Evolutionary conservation across 1,139 yeast genomes (phyloP), one percentile per base, ranked within the genome.

Genomic region (Debaryomyces nepalensis): DNA sequence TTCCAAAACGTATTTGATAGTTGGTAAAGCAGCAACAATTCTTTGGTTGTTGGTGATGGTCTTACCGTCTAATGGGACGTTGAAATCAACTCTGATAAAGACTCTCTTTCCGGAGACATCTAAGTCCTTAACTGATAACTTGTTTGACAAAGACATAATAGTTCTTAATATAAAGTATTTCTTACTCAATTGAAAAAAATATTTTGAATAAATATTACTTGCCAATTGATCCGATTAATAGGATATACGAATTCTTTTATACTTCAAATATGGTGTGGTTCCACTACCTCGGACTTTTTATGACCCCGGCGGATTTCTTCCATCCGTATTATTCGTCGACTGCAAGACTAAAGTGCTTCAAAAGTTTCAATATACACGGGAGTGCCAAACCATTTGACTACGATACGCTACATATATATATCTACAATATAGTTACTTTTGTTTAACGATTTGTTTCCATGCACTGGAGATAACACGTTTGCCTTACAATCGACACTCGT

Each of bases 21-120:
- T 90, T 68, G 98, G 98, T 60, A 91, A 76, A 53, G 98, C 98
- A 66, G 97, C 98, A 58, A 89, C 97, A 66, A 91, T 93, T 75
- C 98, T 85, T 77, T 91, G 97, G 77, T 91, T 91, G 84, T 93
- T 91, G 78, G 98, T 93, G 80, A 91, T 93, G 66, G 84, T 89
- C 62, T 79, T 82, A 55, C 97, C 98, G 65, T 91, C 97, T 59
- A 91, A 82, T 63, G 98, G 98, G 55, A 93, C 98, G 74, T 93
- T 91, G 83, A 91, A 91, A 74, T 91, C 96, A 53, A 90, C 97
- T 74, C 97, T 86, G 79, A 91, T 89, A 74, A 91, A 89, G 63
- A 91, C 98, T 64, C 96, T 82, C 79, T 90, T 90, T 69, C 81
- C 90, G 62, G 84, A 69, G 70, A 88, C 84, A 66, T 82, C 81